A percentile compares a stretch with the other conserved stretches of the same genome.
Evolutionary conservation across 257 asterid species (phyloP).

Genomic region (Nicotiana tomentosiformis): DNA sequence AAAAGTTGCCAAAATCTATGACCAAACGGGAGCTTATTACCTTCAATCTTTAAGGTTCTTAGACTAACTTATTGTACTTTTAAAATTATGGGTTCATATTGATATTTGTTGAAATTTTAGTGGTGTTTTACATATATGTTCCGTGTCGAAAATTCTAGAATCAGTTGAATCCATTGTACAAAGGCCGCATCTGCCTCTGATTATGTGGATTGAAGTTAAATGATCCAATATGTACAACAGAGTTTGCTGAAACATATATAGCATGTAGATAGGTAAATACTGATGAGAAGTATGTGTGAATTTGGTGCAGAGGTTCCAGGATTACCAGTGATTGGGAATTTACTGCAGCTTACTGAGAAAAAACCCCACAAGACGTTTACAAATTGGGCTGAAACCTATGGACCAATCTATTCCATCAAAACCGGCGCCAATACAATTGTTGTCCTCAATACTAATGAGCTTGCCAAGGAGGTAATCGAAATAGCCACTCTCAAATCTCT

Average conservation of each 20-base stretch:
- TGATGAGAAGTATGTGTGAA: constrained; percentile 3
- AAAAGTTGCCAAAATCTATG: no score
- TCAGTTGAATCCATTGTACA: no score
- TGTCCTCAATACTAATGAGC: constrained; percentile 58
- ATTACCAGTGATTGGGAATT: constrained; percentile 67
- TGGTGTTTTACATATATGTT: not conserved
- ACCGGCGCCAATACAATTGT: constrained; percentile 62
- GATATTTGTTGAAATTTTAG: not conserved
- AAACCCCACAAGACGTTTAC: constrained; percentile 81
- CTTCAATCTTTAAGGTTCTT: no score
- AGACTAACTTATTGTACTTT: no score
- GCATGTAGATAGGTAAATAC: not conserved
- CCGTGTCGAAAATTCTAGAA: not conserved
- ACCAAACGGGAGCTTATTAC: no score
- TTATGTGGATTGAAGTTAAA: no score
- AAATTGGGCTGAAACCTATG: constrained; percentile 77
- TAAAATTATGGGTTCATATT: no score
- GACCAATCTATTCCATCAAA: constrained; percentile 71
- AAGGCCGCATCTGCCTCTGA: not conserved
- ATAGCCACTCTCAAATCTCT: not conserved
- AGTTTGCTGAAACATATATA: not conserved
- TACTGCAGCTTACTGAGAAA: constrained; percentile 80
- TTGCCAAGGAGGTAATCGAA: constrained; percentile 68
- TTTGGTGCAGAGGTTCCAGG: constrained; percentile 74
- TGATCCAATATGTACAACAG: no score